These are phyloP conservation scores for Diaporthe capsici DNA, from an alignment of 2,329 filamentous ascomycete genomes.

Conservation along the genomic window DNA sequence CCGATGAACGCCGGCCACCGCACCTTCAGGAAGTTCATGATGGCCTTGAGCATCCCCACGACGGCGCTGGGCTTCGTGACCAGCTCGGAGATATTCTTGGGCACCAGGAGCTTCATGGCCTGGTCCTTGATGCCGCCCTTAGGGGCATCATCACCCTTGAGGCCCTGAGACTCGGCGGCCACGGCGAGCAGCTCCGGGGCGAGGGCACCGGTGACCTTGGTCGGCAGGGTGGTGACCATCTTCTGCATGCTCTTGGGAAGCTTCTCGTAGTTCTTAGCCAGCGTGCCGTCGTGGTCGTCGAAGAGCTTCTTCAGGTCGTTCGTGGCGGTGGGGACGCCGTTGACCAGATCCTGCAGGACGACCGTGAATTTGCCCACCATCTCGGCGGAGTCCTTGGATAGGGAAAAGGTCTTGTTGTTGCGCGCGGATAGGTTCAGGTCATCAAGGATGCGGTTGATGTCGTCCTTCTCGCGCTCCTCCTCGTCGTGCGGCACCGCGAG, in stretches of 20 bases:
- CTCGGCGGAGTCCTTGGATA: conserved; percentile 87
- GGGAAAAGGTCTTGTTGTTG: conserved; percentile 87
- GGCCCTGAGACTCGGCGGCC: conserved; percentile 80
- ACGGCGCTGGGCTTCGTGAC: conserved; percentile 90
- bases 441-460: conserved; percentile 85
- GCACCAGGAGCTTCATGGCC: conserved; percentile 76
- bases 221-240: conserved; percentile 85
- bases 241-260: conserved; percentile 87
- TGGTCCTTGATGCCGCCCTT: conserved; percentile 61
- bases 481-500: conserved; percentile 56
- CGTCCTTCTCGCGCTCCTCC: conserved; percentile 71
- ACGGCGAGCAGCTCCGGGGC: conserved; percentile 87
- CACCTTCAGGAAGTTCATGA: conserved; percentile 88
- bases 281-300: conserved; percentile 72
- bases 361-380: conserved; percentile 88
- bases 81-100: conserved; percentile 82
- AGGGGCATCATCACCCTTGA: conserved; percentile 66
- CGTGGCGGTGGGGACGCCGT: conserved; percentile 94
- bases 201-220: conserved; percentile 81
- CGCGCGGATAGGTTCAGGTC: conserved; percentile 85
- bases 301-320: conserved; percentile 81
- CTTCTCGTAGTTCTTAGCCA: conserved; percentile 72
- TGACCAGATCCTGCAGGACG: conserved; percentile 91
- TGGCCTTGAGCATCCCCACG: conserved; percentile 87
- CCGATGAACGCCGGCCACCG: conserved; percentile 93